Evolutionary conservation across 2,329 filamentous ascomycete genomes (phyloP), one percentile per base, ranked within the genome.

Genomic region (Myotisia sp.): DNA sequence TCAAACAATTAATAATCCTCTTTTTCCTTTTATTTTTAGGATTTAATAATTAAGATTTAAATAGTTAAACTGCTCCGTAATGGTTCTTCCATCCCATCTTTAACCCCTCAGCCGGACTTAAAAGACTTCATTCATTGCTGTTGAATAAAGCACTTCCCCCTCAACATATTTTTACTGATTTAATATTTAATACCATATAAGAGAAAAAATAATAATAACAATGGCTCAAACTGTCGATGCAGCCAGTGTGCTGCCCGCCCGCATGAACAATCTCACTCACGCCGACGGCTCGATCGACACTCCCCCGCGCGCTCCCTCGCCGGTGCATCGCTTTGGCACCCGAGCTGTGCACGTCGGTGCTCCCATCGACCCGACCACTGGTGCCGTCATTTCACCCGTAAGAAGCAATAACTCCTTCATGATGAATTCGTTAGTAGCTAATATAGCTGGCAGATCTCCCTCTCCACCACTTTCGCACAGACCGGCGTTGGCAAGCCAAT

Each of bases 401-500:
- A 12, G 17, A 10, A 24, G 22, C 8, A 24, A 24, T 9, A 24
- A 9, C 21, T 20, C 3, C 16, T 7, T 23, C 13, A n/a, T 23
- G 17, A 30, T 9, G 24, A 18, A 8, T 9, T 6, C 7, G 12
- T 36, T 10, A 14, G 21, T 28, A 12, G 33, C 14, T 20, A 19
- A 7, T 29, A 6, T 16, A 2, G 4, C 14, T 10, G 4, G 17
- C 44, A 74, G 68, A 94, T 98, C 57, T 94, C 87, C 6, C 74
- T 98, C 16, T 93, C 86, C 16, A 95, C 90, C 10, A 98, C 90
- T 4, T 98, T 87, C 54, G 84, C 82, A n/a, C 90, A 98, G 64
- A 77, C 75, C 9, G 72, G 75, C 8, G 85, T 93, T 14, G 90
- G 87, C 44, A 74, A 80, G 58, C 90, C 90, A 1, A 67, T 95